phyloP scores from a whole-genome alignment of 192 early-diverging fungal species.

The Dissophora ornata region DNA sequence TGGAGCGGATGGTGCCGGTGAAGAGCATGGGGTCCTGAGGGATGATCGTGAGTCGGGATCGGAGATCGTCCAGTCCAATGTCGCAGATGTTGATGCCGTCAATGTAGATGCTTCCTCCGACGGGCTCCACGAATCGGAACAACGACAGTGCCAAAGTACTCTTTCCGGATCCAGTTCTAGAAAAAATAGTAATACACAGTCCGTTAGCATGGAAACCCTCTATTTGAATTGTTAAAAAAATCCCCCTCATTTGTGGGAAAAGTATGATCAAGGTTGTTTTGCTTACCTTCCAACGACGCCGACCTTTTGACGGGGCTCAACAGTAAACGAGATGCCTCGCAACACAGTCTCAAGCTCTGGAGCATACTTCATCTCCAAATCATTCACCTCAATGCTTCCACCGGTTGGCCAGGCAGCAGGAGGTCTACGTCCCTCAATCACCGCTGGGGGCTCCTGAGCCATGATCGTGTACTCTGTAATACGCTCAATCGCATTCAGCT shows the following conservation, averaged over 20 bases:
- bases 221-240: too few species aligned
- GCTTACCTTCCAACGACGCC: slow-evolving; percentile 81
- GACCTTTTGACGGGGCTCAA: slow-evolving; percentile 70
- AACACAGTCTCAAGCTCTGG: slow-evolving; percentile 75
- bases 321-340: slow-evolving; percentile 70
- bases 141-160: slow-evolving; percentile 79
- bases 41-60: slow-evolving; percentile 80
- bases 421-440: slow-evolving; percentile 61
- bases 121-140: slow-evolving; percentile 84
- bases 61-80: slow-evolving; percentile 79
- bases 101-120: slow-evolving; percentile 72
- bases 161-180: slow-evolving; percentile 86
- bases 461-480: slow-evolving; percentile 82
- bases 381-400: slow-evolving; percentile 71
- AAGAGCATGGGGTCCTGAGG: slow-evolving; percentile 81
- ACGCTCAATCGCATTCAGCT: slow-evolving; percentile 86
- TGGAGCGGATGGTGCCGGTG: slow-evolving; percentile 79
- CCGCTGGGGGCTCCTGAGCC: slow-evolving; percentile 78
- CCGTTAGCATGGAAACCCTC: too few species aligned
- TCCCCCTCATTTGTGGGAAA: too few species aligned
- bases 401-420: slow-evolving; percentile 70
- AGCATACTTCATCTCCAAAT: slow-evolving; percentile 77
- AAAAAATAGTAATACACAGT: neutral
- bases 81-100: slow-evolving; percentile 78
- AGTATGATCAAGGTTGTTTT: too few species aligned